Base-by-base conservation (phyloP, 805 yeast genomes). In the Yarrowia deformans region DNA sequence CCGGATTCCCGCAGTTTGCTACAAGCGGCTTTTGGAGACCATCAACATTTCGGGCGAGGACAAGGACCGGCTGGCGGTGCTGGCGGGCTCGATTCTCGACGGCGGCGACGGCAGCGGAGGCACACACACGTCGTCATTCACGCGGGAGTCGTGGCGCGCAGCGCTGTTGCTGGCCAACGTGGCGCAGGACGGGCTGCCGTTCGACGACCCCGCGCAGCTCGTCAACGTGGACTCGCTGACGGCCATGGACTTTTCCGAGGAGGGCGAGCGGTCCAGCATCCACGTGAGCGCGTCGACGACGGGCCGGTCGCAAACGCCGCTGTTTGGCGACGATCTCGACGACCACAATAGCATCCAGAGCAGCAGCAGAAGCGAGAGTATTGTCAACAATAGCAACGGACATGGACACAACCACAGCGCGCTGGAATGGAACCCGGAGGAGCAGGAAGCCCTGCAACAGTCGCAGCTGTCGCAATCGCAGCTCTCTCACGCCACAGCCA, bases 21-120 rank as follows among this genome's bases (percentile, higher is more conserved):
- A 48, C 68, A 48, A 63, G 50, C 68, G 68, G 29, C 56, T 63
- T 35, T 29, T 63, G 68, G 68, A 63, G 32, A 48, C 68, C 35
- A 37, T 63, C 56, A 60, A 60, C 52, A 32, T 60, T 4, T 32
- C 52, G 3, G 42, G 66, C 18, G 66, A 43, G 8, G 66, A 60
- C n/a, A 60, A 60, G 19, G 52, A 60, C 18, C 66, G 23, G 14
- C 52, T 60, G 12, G 55, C 56, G 16, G 35, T 1, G 43, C 39
- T 63, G 1, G 55, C 55, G 8, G 68, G 56, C 4, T 18, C 37
- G 18, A 45, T 61, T 46, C 23, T 60, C 18, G 67, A 34, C 23
- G 19, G 23, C 12, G 66, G 43, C 9, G 50, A 35, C 52, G 46
- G 61, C 14, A 37, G 42, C 32, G 58, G 42, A 9, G 42, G 58